phyloP scores from a whole-genome alignment of 768 basidiomycete species.

The Paxillus involutus region DNA sequence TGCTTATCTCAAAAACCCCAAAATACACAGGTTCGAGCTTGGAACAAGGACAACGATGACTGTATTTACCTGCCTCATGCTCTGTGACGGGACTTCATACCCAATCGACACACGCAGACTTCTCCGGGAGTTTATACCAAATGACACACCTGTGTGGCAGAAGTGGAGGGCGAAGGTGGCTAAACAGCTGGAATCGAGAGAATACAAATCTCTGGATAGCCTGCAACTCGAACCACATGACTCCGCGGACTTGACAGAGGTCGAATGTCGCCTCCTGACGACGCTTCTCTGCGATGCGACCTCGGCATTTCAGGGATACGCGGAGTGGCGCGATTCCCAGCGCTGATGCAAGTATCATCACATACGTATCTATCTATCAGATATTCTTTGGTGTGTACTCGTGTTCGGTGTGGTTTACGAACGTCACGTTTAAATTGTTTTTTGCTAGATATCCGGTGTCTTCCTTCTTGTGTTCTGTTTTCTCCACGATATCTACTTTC shows the following conservation, averaged over 20 bases:
- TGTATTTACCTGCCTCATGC: constrained; percentile 17
- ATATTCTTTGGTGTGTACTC: neutral
- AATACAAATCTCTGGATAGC: neutral
- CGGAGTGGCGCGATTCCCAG: neutral
- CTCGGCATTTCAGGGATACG: neutral
- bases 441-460: too few relatives aligned
- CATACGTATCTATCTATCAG: neutral
- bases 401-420: too few relatives aligned
- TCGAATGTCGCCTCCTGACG: neutral
- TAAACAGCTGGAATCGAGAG: neutral
- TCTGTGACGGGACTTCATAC: constrained; percentile 1
- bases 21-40: constrained; percentile 10
- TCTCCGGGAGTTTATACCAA: constrained; percentile 15
- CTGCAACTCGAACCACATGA: constrained; percentile 1
- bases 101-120: neutral
- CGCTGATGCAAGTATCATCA: neutral
- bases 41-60: constrained; percentile 20
- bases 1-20: constrained; percentile 8
- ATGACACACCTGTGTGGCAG: constrained; percentile 18
- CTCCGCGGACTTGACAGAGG: neutral
- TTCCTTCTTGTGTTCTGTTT: too few relatives aligned
- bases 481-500: too few relatives aligned
- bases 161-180: constrained; percentile 22
- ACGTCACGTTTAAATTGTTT: too few relatives aligned
- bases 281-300: constrained; percentile 3